Conservation (phyloP, 2,329 filamentous ascomycete species). For the Rhexocercosporidium sp. region DNA sequence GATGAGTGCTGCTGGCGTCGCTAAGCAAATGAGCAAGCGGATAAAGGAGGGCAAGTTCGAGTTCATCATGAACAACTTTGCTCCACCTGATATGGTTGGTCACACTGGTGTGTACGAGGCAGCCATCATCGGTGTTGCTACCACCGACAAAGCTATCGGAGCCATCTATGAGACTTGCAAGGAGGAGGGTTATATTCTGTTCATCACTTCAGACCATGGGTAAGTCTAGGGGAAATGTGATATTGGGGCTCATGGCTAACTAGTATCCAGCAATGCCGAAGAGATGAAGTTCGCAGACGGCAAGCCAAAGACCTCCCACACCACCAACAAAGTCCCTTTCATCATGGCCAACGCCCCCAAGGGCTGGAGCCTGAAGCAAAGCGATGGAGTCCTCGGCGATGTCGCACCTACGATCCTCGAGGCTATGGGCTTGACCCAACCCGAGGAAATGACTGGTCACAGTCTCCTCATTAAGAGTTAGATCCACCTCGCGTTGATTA, state of each 20-base stretch:
- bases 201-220: conserved; percentile 96
- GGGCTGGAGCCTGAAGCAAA: conserved; percentile 80
- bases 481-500: conserved; percentile 30
- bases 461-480: conserved; percentile 78
- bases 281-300: conserved; percentile 98
- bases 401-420: conserved; percentile 93
- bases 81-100: conserved; percentile 98
- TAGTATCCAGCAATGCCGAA: conserved; percentile 73
- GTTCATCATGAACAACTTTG: conserved; percentile 99
- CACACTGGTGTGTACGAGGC: conserved; percentile 98
- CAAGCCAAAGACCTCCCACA: conserved; percentile 97
- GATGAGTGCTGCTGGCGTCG: conserved; percentile 93
- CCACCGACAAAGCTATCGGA: conserved; percentile 94
- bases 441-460: conserved; percentile 88
- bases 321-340: conserved; percentile 96
- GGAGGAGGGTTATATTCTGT: conserved; percentile 89
- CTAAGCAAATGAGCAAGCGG: conserved; percentile 86
- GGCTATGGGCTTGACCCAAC: conserved; percentile 88
- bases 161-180: conserved; percentile 93
- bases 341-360: conserved; percentile 96
- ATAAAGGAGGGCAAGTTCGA: conserved; percentile 86
- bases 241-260: conserved; percentile 34
- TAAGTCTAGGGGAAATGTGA: conserved; percentile 46
- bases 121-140: conserved; percentile 80
- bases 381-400: conserved; percentile 88